Conservation (phyloP, 1,284 basidiomycete genomes). For the Thelephora terrestris region DNA sequence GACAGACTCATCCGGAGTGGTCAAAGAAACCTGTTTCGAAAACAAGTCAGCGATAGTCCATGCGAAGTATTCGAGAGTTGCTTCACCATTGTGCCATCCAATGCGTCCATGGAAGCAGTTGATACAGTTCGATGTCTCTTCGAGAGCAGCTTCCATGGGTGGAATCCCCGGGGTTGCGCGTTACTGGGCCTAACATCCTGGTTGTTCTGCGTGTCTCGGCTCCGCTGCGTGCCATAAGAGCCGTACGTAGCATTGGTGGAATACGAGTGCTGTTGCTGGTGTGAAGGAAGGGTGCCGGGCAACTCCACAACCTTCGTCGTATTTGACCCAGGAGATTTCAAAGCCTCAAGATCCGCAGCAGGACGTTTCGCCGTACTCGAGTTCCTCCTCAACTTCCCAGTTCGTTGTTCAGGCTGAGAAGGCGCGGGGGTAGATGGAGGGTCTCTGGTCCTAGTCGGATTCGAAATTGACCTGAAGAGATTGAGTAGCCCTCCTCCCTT, state of each 20-base stretch:
- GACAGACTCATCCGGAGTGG: constrained; percentile 65
- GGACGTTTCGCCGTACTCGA: constrained; percentile 1
- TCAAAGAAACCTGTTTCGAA: constrained; percentile 50
- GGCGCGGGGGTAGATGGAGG: constrained; percentile 16
- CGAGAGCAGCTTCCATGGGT: constrained; percentile 50
- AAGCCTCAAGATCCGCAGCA: not conserved
- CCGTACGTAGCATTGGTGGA: constrained; percentile 14
- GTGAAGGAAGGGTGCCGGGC: constrained; percentile 1
- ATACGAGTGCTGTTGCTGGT: constrained; percentile 9
- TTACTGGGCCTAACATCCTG: constrained; percentile 17
- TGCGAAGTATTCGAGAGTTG: constrained; percentile 7
- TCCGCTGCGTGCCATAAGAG: constrained; percentile 20
- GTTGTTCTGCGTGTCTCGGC: constrained; percentile 25
- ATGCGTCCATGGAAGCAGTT: constrained; percentile 63
- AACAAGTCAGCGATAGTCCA: constrained; percentile 10
- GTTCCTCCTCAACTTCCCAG: not conserved
- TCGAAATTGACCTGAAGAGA: constrained; percentile 28
- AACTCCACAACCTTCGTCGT: not conserved
- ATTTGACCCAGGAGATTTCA: constrained; percentile 1
- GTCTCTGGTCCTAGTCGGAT: constrained; percentile 22
- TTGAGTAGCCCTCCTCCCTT: constrained; percentile 22
- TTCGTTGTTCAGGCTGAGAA: not conserved
- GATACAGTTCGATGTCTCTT: constrained; percentile 59
- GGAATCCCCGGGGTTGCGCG: constrained; percentile 37
- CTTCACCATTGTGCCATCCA: constrained; percentile 64